Base-by-base conservation (phyloP, 2,329 filamentous ascomycete species). In the Fusarium lateritium region DNA sequence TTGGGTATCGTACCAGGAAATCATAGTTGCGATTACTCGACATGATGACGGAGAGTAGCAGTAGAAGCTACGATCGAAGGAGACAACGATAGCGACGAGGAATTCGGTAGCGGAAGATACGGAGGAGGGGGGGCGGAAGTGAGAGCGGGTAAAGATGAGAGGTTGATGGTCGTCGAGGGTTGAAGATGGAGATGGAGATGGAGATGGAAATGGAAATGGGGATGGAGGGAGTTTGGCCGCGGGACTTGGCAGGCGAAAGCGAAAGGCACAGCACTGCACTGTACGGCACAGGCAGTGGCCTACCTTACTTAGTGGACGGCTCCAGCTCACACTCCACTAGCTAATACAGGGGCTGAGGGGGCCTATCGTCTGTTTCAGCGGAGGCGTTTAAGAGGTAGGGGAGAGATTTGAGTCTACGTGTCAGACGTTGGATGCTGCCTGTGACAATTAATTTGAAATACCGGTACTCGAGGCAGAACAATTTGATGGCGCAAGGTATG, bases 21-120 rank as follows among this genome's bases (percentile, higher is more conserved):
- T 99, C 96, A 84, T 99, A 99, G 86, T 99, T 99, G 83, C 96
- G 91, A 86, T 95, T 97, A 82, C 93, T 94, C 77, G 96, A 94
- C 96, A 99, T 99, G 76, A 79, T 86, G 81, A 75, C 70, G 71
- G 70, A 59, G 59, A 60, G 65, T 44, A 70, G 55, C 56, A 59
- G 60, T 57, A 60, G 55, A 19, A 52, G 72, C 63, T 58, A 55
- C 57, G 31, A 47, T 38, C 38, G 64, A 69, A 54, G 54, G 44
- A 56, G 56, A 53, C 39, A 59, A 66, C 54, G 63, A 58, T 62
- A n/a, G 64, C 54, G 56, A 61, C 13, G 52, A 59, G 53, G 46
- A 40, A 33, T 49, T 52, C 53, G 53, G 34, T 49, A 39, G 56
- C 53, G 62, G 61, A 65, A 21, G 43, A 45, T 17, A 50, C 45